Evolutionary conservation across 2,329 filamentous ascomycete genomes (phyloP).

Genomic region (Colletotrichum sp.): DNA sequence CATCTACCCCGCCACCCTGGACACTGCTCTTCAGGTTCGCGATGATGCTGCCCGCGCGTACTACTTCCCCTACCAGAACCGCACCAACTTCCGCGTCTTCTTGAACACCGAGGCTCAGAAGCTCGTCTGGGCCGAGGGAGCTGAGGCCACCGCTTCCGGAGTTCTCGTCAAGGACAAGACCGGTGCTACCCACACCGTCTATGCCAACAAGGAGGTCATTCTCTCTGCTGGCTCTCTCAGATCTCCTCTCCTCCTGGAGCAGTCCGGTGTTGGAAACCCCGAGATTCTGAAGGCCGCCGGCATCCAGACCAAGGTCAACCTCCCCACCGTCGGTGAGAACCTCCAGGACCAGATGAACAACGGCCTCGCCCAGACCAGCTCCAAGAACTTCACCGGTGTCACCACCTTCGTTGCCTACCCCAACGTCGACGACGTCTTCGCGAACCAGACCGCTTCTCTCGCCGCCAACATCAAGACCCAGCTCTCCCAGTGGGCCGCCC

Average conservation of each 20-base stretch:
- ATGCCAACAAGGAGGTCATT: constrained; percentile 51
- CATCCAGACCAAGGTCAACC: constrained; percentile 47
- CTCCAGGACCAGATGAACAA: constrained; percentile 54
- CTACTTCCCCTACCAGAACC: constrained; percentile 39
- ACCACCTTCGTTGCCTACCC: background rate
- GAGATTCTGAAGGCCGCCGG: constrained; percentile 42
- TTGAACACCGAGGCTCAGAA: constrained; percentile 10
- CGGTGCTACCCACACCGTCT: constrained; percentile 36
- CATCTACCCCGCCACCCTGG: constrained; percentile 43
- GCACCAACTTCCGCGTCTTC: constrained; percentile 36
- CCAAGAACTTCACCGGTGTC: constrained; percentile 2
- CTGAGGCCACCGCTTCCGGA: background rate
- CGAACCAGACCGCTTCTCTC: constrained; percentile 26
- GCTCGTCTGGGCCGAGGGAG: background rate
- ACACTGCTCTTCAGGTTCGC: constrained; percentile 38
- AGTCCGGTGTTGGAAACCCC: constrained; percentile 55
- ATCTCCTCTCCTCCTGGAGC: constrained; percentile 56
- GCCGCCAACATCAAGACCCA: background rate
- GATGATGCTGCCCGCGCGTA: constrained; percentile 47
- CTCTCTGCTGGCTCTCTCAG: constrained; percentile 53
- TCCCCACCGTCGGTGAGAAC: constrained; percentile 58
- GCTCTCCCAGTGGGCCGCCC: constrained; percentile 1
- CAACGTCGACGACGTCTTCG: background rate
- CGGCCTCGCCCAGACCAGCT: constrained; percentile 27
- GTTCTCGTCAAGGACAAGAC: background rate